Evolutionary conservation across 768 basidiomycete species (phyloP).

Genomic region (Boletus coccyginus): DNA sequence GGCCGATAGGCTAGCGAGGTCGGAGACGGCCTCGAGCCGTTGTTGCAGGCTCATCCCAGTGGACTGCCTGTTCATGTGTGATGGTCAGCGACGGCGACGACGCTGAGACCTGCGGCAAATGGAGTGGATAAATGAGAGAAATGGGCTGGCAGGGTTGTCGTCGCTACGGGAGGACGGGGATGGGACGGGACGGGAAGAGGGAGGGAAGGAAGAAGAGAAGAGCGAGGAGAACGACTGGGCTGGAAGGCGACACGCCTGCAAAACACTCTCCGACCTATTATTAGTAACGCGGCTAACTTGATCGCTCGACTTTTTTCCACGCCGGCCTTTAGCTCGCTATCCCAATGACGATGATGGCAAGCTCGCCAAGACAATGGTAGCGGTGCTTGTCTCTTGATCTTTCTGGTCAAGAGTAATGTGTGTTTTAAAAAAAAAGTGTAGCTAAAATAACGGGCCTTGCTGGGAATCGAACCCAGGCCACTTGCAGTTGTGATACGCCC

Average conservation of each 20-base stretch:
- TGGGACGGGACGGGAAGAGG: slow-evolving; percentile 1
- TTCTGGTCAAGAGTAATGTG: too few relatives aligned
- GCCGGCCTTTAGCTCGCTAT: slow-evolving; percentile 5
- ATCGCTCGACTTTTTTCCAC: slow-evolving; percentile 19
- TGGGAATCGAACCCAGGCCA: slow-evolving; percentile 40
- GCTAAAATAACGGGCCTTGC: slow-evolving; percentile 28
- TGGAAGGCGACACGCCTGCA: slow-evolving; percentile 18
- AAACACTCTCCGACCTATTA: slow-evolving; percentile 16
- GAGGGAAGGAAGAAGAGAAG: slow-evolving; percentile 8
- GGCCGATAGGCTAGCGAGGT: slow-evolving; percentile 65
- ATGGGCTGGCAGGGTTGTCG: not conserved
- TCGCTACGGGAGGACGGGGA: slow-evolving; percentile 6
- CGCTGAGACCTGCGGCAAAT: not conserved
- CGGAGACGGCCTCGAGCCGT: slow-evolving; percentile 67
- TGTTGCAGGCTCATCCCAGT: slow-evolving; percentile 44
- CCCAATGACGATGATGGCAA: not conserved
- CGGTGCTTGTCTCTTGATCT: too few relatives aligned
- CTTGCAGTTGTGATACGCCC: slow-evolving; percentile 31
- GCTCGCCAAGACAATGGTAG: not conserved
- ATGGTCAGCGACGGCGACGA: not conserved
- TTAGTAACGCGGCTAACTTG: slow-evolving; percentile 26
- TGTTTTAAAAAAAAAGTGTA: too few relatives aligned
- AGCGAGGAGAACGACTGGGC: slow-evolving; percentile 13
- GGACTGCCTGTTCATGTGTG: not conserved
- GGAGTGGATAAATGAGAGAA: not conserved